Evolutionary conservation across 192 early-diverging fungal genomes (phyloP).

Genomic region (Ramicandelaber brevisporus): DNA sequence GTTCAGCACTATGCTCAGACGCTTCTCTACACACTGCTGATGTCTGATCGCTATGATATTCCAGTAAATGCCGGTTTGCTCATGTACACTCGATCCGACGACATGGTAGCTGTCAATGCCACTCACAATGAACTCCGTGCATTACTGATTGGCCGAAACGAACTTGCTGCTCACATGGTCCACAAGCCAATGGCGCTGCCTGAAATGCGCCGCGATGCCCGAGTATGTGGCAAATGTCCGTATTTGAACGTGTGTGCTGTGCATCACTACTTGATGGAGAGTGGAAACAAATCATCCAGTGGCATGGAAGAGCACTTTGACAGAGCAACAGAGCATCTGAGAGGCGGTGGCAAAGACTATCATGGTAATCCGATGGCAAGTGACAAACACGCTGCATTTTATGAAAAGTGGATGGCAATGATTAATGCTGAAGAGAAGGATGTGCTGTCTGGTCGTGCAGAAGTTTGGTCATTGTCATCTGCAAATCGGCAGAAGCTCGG

Average conservation of each 20-base stretch:
- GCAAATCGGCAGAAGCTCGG: conserved; percentile 19
- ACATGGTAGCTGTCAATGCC: conserved; percentile 32
- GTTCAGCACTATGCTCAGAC: conserved; percentile 60
- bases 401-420: conserved; percentile 49
- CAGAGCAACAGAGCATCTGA: conserved; percentile 27
- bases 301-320: conserved; percentile 35
- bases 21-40: conserved; percentile 54
- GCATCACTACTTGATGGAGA: conserved; percentile 47
- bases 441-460: conserved; percentile 21
- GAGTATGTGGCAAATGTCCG: conserved; percentile 40
- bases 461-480: conserved; percentile 38
- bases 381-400: conserved; percentile 31
- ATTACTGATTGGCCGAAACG: conserved; percentile 50
- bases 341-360: conserved; percentile 37
- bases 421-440: conserved; percentile 56
- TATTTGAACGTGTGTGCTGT: conserved; percentile 34
- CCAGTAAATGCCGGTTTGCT: conserved; percentile 39
- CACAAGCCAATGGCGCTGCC: conserved; percentile 25
- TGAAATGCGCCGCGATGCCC: conserved; percentile 31
- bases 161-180: conserved; percentile 27
- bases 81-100: conserved; percentile 44
- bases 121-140: conserved; percentile 35
- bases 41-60: conserved; percentile 63
- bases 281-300: conserved; percentile 24
- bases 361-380: conserved; percentile 27